These are phyloP conservation scores for Hypomyces rosellus DNA, from an alignment of 2,329 filamentous ascomycete genomes.

Conservation along the genomic window DNA sequence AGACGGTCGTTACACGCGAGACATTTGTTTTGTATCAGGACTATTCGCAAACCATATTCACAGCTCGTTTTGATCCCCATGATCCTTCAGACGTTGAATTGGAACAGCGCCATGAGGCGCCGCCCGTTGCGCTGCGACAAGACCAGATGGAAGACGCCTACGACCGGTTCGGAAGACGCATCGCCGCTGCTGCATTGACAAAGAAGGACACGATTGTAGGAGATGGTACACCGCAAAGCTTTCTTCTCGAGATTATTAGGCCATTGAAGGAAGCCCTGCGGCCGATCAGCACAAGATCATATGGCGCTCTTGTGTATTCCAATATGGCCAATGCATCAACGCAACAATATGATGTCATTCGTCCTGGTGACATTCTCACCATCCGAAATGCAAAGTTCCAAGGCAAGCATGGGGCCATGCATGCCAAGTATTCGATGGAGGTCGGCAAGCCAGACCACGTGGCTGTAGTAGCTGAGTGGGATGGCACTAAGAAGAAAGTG, in stretches of 20 bases:
- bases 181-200: slow-evolving; percentile 61
- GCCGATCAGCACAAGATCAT: slow-evolving; percentile 82
- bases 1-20: slow-evolving; percentile 67
- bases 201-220: slow-evolving; percentile 78
- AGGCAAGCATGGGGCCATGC: slow-evolving; percentile 91
- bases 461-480: slow-evolving; percentile 89
- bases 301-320: slow-evolving; percentile 86
- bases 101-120: slow-evolving; percentile 80
- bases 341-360: slow-evolving; percentile 85
- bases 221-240: slow-evolving; percentile 71
- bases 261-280: slow-evolving; percentile 67
- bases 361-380: slow-evolving; percentile 84
- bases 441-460: slow-evolving; percentile 88
- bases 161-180: slow-evolving; percentile 69
- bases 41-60: slow-evolving; percentile 91
- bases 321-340: slow-evolving; percentile 94
- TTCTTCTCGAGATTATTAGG: slow-evolving; percentile 73
- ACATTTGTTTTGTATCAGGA: slow-evolving; percentile 89
- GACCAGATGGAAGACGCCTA: slow-evolving; percentile 89
- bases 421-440: slow-evolving; percentile 84
- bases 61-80: slow-evolving; percentile 68
- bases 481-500: slow-evolving; percentile 97
- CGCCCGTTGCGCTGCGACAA: slow-evolving; percentile 75
- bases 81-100: slow-evolving; percentile 67
- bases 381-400: slow-evolving; percentile 92